Base-by-base conservation (phyloP, 139 green algal species). In the Chlamydomonas sphaeroides region DNA sequence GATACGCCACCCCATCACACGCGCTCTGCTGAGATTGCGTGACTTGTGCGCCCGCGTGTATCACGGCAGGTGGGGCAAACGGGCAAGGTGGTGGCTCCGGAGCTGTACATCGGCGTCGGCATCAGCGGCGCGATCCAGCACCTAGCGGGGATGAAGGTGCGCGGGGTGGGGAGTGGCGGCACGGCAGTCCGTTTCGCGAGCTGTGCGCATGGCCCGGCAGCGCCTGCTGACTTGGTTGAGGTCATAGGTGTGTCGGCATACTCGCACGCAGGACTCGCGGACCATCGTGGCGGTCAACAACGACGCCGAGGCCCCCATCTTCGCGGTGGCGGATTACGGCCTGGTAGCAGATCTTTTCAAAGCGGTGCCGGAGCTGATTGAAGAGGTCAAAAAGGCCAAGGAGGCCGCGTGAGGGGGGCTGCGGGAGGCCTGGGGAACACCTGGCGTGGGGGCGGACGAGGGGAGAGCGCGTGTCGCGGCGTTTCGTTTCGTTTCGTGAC, bases 121-220 rank as follows among this genome's bases (percentile, higher is more conserved):
- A 98, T 99, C 87, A 96, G 91, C 32, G 96, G 96, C 1, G 96
- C 96, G 33, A 98, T 98, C 66, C 96, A 99, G 89, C 96, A 99
- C 83, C 85, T 98, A 45, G 96, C 96, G 7, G 92, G 92, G 36
- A 95, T 98, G 87, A 95, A 95, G 76, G 74, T 70, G 74, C 18
- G 74, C 3, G 2, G 5, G 11, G 21, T 14, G 59, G 30, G 59
- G 28, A 8, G n/a, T 4, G 6, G 30, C 7, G 30, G n/a, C 5
- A 62, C n/a, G n/a, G n/a, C n/a, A n/a, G n/a, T n/a, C n/a, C n/a
- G n/a, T n/a, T n/a, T n/a, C n/a, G n/a, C n/a, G n/a, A n/a, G n/a
- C n/a, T n/a, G n/a, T n/a, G n/a, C n/a, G n/a, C n/a, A n/a, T n/a
- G n/a, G n/a, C n/a, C 21, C 53, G 5, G 17, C 53, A 62, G 17